Percentiles rank a stretch among this genome's conserved stretches.
Evolutionary conservation across 1,284 basidiomycete species (phyloP).

Genomic region (Papiliotrema flavescens): DNA sequence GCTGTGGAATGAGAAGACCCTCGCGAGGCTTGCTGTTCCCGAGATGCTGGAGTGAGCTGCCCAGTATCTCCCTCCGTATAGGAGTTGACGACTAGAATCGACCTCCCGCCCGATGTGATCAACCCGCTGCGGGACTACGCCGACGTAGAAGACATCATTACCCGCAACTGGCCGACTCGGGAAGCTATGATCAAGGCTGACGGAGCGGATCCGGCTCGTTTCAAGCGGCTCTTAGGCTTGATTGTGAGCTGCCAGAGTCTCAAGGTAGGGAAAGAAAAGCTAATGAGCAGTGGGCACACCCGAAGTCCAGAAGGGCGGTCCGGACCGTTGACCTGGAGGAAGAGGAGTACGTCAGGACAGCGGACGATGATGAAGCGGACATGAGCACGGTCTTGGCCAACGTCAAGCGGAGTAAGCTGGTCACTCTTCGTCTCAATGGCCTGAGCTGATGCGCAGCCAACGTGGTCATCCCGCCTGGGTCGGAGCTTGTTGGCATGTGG

Average conservation of each 20-base stretch:
- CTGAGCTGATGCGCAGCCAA: constrained; percentile 27
- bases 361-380: constrained; percentile 31
- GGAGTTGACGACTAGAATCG: constrained; percentile 31
- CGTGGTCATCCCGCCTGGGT: constrained; percentile 44
- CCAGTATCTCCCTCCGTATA: not conserved
- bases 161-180: constrained; percentile 43
- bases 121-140: constrained; percentile 39
- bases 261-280: not conserved
- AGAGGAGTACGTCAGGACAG: constrained; percentile 31
- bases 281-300: constrained; percentile 38
- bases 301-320: constrained; percentile 35
- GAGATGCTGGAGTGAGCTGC: constrained; percentile 47
- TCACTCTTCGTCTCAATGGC: not conserved
- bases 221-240: constrained; percentile 42
- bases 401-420: constrained; percentile 40
- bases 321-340: constrained; percentile 44
- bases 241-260: constrained; percentile 19
- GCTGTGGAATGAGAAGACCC: constrained; percentile 47
- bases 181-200: constrained; percentile 44
- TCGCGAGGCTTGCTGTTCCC: constrained; percentile 45
- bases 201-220: constrained; percentile 32
- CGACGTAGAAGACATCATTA: constrained; percentile 44
- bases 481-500: constrained; percentile 48
- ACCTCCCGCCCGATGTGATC: constrained; percentile 29
- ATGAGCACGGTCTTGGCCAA: constrained; percentile 43